Conservation (phyloP, 257 asterid genomes). For the Agastache rugosa region DNA sequence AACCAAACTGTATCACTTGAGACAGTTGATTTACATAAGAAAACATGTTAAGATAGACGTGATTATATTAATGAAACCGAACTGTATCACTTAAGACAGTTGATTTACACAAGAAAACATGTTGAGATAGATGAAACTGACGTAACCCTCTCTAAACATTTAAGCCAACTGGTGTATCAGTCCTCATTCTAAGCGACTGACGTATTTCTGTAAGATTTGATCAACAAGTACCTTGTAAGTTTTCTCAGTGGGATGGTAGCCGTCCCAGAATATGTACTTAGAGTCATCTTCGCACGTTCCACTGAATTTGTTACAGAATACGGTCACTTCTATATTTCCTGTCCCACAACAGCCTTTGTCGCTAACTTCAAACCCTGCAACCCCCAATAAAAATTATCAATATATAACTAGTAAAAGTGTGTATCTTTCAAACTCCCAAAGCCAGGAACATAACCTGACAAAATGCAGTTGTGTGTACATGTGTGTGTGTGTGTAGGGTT, state of each 20-base stretch:
- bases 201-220: constrained; percentile 33
- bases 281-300: constrained; percentile 44
- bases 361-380: constrained; percentile 49
- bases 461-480: too few species aligned
- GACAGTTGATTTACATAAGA: neutral
- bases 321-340: constrained; percentile 44
- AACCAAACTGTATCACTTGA: neutral
- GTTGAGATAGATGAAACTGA: neutral
- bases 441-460: too few species aligned
- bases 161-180: neutral
- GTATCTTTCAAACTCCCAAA: too few species aligned
- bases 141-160: constrained; percentile 8
- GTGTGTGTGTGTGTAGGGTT: too few species aligned
- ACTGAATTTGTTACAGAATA: constrained; percentile 44
- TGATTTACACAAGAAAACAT: neutral
- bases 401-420: too few species aligned
- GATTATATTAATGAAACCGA: neutral
- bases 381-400: too few species aligned
- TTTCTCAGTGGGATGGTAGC: constrained; percentile 57
- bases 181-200: constrained; percentile 26
- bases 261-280: constrained; percentile 59
- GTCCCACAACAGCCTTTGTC: constrained; percentile 63
- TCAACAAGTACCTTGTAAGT: constrained; percentile 43
- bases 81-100: neutral
- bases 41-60: neutral